Percentiles rank a stretch among this genome's conserved stretches.
Conservation (phyloP, 2,329 filamentous ascomycete genomes). For the Fusarium nisikadoi region DNA sequence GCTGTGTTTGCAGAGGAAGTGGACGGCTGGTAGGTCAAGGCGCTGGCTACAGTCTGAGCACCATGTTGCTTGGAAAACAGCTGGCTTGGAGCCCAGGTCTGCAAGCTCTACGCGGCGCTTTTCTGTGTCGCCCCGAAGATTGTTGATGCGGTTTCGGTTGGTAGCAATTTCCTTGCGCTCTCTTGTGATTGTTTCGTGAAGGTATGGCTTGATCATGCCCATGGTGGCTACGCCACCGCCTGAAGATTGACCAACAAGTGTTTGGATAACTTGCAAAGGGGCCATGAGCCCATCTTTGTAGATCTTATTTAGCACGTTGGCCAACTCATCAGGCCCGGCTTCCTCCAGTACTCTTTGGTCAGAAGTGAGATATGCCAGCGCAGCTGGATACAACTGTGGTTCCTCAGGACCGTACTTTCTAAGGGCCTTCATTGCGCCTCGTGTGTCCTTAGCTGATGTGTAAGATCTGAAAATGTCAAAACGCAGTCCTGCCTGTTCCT, state of each 20-base stretch:
- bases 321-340: constrained; percentile 83
- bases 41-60: constrained; percentile 83
- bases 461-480: constrained; percentile 98
- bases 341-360: constrained; percentile 83
- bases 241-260: constrained; percentile 72
- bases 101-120: constrained; percentile 81
- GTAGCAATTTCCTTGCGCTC: constrained; percentile 85
- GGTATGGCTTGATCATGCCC: constrained; percentile 95
- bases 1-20: constrained; percentile 96
- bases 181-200: constrained; percentile 86
- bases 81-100: constrained; percentile 81
- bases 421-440: constrained; percentile 88
- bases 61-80: constrained; percentile 89
- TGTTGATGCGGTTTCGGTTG: constrained; percentile 83
- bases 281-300: constrained; percentile 93
- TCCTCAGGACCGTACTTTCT: constrained; percentile 92
- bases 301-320: constrained; percentile 83
- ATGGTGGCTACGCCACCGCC: constrained; percentile 82
- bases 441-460: constrained; percentile 90
- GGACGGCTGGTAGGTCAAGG: constrained; percentile 88
- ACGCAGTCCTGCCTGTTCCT: constrained; percentile 89
- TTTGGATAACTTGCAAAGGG: constrained; percentile 95
- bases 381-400: constrained; percentile 90
- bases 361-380: constrained; percentile 92
- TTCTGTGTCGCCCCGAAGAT: constrained; percentile 85